Conservation (phyloP, 768 basidiomycete species). For the Boletus subcaerulescens region DNA sequence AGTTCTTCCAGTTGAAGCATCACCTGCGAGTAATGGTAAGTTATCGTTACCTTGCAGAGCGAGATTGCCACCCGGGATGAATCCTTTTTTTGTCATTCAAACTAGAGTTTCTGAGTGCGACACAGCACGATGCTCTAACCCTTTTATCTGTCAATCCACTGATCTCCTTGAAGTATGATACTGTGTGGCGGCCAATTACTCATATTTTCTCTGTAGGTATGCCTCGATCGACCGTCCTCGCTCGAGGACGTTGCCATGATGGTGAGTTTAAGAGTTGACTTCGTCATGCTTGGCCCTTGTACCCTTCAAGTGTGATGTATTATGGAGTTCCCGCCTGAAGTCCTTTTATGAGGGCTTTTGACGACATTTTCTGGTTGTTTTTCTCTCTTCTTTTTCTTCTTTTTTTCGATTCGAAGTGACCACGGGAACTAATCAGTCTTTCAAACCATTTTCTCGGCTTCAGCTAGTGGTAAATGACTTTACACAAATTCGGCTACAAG, state of each 20-base stretch:
- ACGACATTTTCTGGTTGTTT: constrained; percentile 83
- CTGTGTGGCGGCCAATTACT: not conserved
- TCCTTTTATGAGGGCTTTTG: constrained; percentile 40
- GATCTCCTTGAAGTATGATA: constrained; percentile 33
- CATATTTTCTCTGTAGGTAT: constrained; percentile 8
- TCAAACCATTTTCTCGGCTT: not conserved
- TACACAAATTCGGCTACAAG: not conserved
- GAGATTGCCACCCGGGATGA: constrained; percentile 44
- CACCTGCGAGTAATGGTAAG: constrained; percentile 1
- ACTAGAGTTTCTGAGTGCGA: constrained; percentile 90
- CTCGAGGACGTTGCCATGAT: not conserved
- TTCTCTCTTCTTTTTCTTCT: constrained; percentile 47
- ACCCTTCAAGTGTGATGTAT: constrained; percentile 16
- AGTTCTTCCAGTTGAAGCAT: not conserved
- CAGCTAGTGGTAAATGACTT: no score
- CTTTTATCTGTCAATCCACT: constrained; percentile 60
- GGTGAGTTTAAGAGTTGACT: constrained; percentile 5
- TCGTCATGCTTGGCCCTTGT: not conserved
- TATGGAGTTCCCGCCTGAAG: constrained; percentile 61
- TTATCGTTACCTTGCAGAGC: constrained; percentile 1
- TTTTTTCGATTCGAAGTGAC: not conserved
- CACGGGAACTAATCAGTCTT: not conserved
- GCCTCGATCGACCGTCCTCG: not conserved
- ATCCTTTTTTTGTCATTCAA: constrained; percentile 56
- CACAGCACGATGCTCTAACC: constrained; percentile 65